A percentile compares a stretch with the other conserved stretches of the same genome.
These are phyloP conservation scores for Poa pratensis DNA, from an alignment of 176 grass and related monocot species.

Conservation along the genomic window DNA sequence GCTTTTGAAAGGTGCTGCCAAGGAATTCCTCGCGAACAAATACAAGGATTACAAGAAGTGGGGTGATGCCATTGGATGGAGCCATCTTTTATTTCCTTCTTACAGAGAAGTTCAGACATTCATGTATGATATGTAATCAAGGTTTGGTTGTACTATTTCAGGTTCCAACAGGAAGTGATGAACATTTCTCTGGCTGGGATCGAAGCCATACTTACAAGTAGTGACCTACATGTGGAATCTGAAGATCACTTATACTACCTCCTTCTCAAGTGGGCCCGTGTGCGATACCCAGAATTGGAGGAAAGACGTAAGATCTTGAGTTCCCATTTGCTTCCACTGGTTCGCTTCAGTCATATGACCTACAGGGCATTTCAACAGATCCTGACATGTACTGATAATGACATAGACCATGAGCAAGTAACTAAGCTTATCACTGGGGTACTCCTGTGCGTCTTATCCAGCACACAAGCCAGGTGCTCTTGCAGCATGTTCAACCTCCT, in stretches of 20 bases:
- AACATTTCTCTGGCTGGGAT: slow-evolving; percentile 75
- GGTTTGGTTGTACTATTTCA: slow-evolving; percentile 40
- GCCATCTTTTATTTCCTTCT: slow-evolving; percentile 9
- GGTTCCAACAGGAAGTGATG: slow-evolving; percentile 78
- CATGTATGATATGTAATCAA: slow-evolving; percentile 18
- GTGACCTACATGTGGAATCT: neutral
- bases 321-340: slow-evolving; percentile 58
- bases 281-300: slow-evolving; percentile 61
- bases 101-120: neutral
- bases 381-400: slow-evolving; percentile 45
- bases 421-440: slow-evolving; percentile 73
- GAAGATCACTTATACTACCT: neutral
- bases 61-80: slow-evolving; percentile 18
- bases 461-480: slow-evolving; percentile 67
- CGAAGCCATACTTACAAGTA: slow-evolving; percentile 44
- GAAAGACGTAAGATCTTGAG: slow-evolving; percentile 73
- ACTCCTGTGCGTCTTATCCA: slow-evolving; percentile 71
- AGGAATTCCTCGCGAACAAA: slow-evolving; percentile 65
- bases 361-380: slow-evolving; percentile 71
- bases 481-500: slow-evolving; percentile 54
- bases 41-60: slow-evolving; percentile 72
- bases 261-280: slow-evolving; percentile 56
- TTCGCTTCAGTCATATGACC: slow-evolving; percentile 80
- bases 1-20: slow-evolving; percentile 63
- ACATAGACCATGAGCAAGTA: slow-evolving; percentile 72